Conservation (phyloP, 371 early-diverging fungal genomes). For the Mortierella polycephala region DNA sequence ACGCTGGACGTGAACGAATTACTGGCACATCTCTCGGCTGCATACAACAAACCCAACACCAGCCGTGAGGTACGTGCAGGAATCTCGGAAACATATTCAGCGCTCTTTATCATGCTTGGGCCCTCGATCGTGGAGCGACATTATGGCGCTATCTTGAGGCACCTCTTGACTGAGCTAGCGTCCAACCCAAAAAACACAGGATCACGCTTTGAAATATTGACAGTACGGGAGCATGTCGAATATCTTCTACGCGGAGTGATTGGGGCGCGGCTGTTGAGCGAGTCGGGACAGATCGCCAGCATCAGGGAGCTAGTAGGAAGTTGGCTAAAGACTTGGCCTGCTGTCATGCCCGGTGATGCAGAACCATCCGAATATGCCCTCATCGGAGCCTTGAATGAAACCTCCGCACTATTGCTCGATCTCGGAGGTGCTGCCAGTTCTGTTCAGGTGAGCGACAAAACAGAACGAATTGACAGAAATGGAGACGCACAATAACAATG, state of each 20-base stretch:
- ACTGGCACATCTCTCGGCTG: slow-evolving; percentile 67
- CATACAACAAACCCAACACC: slow-evolving; percentile 68
- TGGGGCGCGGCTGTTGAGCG: slow-evolving; percentile 76
- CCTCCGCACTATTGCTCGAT: slow-evolving; percentile 77
- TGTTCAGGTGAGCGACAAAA: slow-evolving; percentile 57
- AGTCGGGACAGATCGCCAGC: slow-evolving; percentile 83
- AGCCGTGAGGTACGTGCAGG: slow-evolving; percentile 83
- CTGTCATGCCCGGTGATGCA: slow-evolving; percentile 68
- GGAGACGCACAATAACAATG: no score
- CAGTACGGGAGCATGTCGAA: slow-evolving; percentile 71
- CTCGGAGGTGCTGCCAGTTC: slow-evolving; percentile 81
- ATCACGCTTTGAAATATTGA: slow-evolving; percentile 67
- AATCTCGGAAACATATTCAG: slow-evolving; percentile 83
- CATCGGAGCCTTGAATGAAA: slow-evolving; percentile 77
- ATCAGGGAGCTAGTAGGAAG: slow-evolving; percentile 70
- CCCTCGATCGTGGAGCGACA: slow-evolving; percentile 78
- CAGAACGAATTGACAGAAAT: neutral
- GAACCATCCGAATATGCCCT: slow-evolving; percentile 70
- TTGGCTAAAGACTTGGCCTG: slow-evolving; percentile 79
- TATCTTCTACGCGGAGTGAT: slow-evolving; percentile 83
- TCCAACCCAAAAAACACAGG: slow-evolving; percentile 55
- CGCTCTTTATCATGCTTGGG: slow-evolving; percentile 78
- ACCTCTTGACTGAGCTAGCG: slow-evolving; percentile 71
- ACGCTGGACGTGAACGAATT: slow-evolving; percentile 78
- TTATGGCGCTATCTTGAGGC: slow-evolving; percentile 75